Conservation (phyloP, 305 asterid species). For the Fraxinus greggii region DNA sequence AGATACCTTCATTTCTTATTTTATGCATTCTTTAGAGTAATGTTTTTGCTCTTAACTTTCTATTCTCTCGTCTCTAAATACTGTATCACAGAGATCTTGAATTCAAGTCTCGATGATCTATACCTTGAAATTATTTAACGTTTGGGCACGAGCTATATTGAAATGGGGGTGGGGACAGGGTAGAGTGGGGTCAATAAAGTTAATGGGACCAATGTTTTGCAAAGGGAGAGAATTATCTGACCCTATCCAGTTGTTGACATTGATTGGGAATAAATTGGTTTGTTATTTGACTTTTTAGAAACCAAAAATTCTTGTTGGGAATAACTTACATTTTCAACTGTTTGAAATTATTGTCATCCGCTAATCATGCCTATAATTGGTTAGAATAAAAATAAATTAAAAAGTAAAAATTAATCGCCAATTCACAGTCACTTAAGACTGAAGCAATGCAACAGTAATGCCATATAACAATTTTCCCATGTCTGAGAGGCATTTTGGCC, state of each 20-base stretch:
- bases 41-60: not conserved
- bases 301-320: conserved; percentile 1
- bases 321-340: not conserved
- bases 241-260: conserved; percentile 17
- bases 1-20: not conserved
- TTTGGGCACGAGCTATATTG: not conserved
- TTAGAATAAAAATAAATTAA: too few relatives aligned
- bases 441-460: not conserved
- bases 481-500: too few relatives aligned
- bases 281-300: conserved; percentile 15
- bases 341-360: conserved; percentile 17
- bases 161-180: not conserved
- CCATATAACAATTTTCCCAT: too few relatives aligned
- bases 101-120: not conserved
- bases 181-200: conserved; percentile 6
- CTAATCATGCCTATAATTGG: conserved; percentile 25
- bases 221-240: not conserved
- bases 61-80: not conserved
- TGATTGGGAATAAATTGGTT: conserved; percentile 14
- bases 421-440: not conserved
- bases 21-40: not conserved
- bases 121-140: not conserved
- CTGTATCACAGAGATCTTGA: not conserved
- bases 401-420: not conserved
- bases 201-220: not conserved